Percentiles rank a stretch among this genome's conserved stretches.
Conservation (phyloP, 495 filamentous ascomycete genomes). For the Penicillium canescens region DNA sequence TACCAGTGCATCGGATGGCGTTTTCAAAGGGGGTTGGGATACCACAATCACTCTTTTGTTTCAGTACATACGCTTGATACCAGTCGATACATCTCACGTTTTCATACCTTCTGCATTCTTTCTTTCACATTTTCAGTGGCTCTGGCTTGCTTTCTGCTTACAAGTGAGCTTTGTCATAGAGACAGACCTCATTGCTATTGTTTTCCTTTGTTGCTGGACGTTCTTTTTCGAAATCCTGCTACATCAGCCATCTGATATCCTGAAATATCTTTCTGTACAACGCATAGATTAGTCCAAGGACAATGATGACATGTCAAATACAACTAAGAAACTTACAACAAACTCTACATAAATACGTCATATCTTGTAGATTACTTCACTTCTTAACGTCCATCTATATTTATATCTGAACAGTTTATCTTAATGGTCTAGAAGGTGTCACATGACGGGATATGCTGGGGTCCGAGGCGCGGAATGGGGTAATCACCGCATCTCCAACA, state of each 20-base stretch:
- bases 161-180: constrained; percentile 10
- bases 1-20: constrained; percentile 46
- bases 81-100: constrained; percentile 25
- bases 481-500: not conserved
- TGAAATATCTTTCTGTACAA: not conserved
- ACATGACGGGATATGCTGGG: constrained; percentile 9
- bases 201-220: not conserved
- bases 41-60: constrained; percentile 18
- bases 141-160: not conserved
- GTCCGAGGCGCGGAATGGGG: constrained; percentile 9
- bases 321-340: not conserved
- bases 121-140: not conserved
- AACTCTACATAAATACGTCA: not conserved
- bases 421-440: constrained; percentile 3
- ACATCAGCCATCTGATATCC: constrained; percentile 4
- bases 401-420: not conserved
- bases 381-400: no score
- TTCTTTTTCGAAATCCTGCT: not conserved
- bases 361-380: no score
- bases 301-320: constrained; percentile 5
- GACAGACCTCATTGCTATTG: not conserved
- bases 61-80: constrained; percentile 38
- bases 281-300: constrained; percentile 16
- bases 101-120: constrained; percentile 8
- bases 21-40: constrained; percentile 25